Evolutionary conservation across 2,329 filamentous ascomycete genomes (phyloP), one percentile per base, ranked within the genome.

Genomic region (Cordyceps tenuipes): DNA sequence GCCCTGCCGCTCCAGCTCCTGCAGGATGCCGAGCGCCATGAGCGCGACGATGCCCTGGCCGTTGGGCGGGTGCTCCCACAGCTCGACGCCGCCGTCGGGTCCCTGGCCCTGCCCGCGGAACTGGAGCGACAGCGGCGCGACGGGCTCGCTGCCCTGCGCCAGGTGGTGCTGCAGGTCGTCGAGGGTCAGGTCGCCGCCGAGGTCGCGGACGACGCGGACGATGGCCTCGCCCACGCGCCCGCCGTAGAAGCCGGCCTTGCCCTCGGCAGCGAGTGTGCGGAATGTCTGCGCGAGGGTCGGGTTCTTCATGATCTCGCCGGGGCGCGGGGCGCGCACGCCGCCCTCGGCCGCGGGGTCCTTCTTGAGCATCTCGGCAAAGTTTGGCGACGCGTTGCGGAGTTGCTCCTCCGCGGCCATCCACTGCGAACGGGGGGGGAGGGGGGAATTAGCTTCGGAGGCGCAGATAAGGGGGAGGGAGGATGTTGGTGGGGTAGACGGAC

Each of bases 61-160:
- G 68, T 97, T 97, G 9, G 94, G 94, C 41, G 93, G 92, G 70
- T 97, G 93, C 70, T 99, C 94, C 93, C 93, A 97, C 0, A 99
- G 77, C 69, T 96, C 86, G 47, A 97, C 81, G 10, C 85, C 72
- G 7, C 50, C 57, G 15, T 53, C 49, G 13, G 50, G n/a, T 5
- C 54, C 57, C 9, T 72, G 71, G 3, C 76, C 77, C 67, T 91
- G 88, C 9, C 88, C 87, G 0, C 77, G 81, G 73, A 92, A 93
- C 62, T 87, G 85, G 54, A 97, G 79, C 0, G 89, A 92, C 65
- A 97, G 94, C 17, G 94, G 85, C 29, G 93, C 86, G 0, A 91
- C 87, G n/a, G 87, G 80, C 72, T 97, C 90, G 58, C 84, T 90
- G 21, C 91, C 79, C 0, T 66, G 67, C 19, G 78, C 74, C 10